Base-by-base conservation (phyloP, 2,329 filamentous ascomycete species). In the Epichloe baconii region DNA sequence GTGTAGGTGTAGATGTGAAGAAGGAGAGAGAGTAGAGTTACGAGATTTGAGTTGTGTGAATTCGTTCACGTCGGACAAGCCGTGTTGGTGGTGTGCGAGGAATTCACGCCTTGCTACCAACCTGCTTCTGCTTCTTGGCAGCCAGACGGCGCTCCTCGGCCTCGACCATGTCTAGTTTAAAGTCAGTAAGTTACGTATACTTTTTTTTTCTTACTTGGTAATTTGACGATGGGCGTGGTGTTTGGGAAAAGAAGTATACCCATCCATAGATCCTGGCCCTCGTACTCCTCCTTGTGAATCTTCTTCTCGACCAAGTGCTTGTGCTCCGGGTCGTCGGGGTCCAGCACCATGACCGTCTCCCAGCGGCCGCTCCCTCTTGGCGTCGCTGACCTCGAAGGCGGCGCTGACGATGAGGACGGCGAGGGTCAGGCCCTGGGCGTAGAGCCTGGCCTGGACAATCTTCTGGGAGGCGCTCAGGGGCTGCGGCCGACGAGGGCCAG, bases 191-290 rank as follows among this genome's bases (percentile, higher is more conserved):
- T 8, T n/a, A 3, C 3, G 26, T 3, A 26, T 8, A 26, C 26
- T 2, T 26, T 26, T 26, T 7, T 26, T 26, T 8, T 26, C 2
- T 26, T 7, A 2, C 23, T 26, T 8, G 2, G 2, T 26, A 2
- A 8, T 26, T 26, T 26, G 26, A 8, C 26, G 26, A 26, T 26
- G 26, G 26, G 7, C 26, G 26, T 26, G 26, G 2, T 26, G 2
- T 7, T 26, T 26, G 19, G 17, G 17, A 17, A 17, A 17, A 17
- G 2, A 26, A 26, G 23, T 0, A 65, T 69, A 86, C 83, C 84
- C 74, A 81, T 93, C 93, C 93, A 98, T 61, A 96, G 77, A 68
- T 97, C 90, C 72, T 95, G 87, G 44, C 88, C 87, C 64, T 83
- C 78, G 67, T 94, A 93, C 56, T 86, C 77, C 74, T 94, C 88